Percentiles rank a stretch among this genome's conserved stretches.
Evolutionary conservation across 2,329 filamentous ascomycete species (phyloP).

Genomic region (Endoconidiophora laricicola): DNA sequence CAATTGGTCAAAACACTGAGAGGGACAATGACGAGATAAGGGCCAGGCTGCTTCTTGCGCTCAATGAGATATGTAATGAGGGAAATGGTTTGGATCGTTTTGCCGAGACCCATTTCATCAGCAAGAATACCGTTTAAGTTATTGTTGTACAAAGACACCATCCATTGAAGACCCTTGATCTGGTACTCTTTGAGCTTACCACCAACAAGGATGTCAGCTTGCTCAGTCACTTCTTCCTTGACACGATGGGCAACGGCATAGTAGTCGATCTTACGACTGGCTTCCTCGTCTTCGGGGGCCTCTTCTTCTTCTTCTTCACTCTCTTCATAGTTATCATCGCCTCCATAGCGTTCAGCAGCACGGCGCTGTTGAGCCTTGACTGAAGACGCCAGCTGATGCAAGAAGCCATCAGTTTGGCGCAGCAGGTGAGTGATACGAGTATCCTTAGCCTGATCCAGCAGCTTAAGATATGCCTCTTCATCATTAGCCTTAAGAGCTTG

Average conservation of each 20-base stretch:
- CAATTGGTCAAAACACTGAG: slow-evolving; percentile 96
- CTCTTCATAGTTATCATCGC: slow-evolving; percentile 45
- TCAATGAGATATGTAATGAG: slow-evolving; percentile 95
- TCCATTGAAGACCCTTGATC: slow-evolving; percentile 97
- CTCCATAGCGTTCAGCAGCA: slow-evolving; percentile 62
- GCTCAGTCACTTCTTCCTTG: slow-evolving; percentile 75
- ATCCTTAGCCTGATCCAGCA: slow-evolving; percentile 96
- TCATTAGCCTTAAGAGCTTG: slow-evolving; percentile 98
- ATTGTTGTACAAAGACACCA: slow-evolving; percentile 99
- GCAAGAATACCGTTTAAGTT: slow-evolving; percentile 97
- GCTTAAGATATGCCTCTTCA: slow-evolving; percentile 94
- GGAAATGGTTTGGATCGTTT: slow-evolving; percentile 98
- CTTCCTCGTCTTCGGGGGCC: slow-evolving; percentile 53
- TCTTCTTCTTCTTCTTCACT: slow-evolving; percentile 39
- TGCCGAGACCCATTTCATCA: slow-evolving; percentile 98
- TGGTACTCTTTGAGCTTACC: slow-evolving; percentile 95
- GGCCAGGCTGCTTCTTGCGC: slow-evolving; percentile 78
- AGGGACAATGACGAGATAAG: slow-evolving; percentile 91
- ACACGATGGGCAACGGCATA: slow-evolving; percentile 94
- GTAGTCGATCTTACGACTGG: slow-evolving; percentile 81
- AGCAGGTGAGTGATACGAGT: slow-evolving; percentile 96
- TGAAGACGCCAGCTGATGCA: slow-evolving; percentile 85
- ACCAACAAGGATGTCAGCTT: slow-evolving; percentile 76
- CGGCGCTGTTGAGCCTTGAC: slow-evolving; percentile 87
- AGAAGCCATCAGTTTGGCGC: slow-evolving; percentile 92